Evolutionary conservation across 2,329 filamentous ascomycete genomes (phyloP).

Genomic region (Pseudogymnoascus sp.): DNA sequence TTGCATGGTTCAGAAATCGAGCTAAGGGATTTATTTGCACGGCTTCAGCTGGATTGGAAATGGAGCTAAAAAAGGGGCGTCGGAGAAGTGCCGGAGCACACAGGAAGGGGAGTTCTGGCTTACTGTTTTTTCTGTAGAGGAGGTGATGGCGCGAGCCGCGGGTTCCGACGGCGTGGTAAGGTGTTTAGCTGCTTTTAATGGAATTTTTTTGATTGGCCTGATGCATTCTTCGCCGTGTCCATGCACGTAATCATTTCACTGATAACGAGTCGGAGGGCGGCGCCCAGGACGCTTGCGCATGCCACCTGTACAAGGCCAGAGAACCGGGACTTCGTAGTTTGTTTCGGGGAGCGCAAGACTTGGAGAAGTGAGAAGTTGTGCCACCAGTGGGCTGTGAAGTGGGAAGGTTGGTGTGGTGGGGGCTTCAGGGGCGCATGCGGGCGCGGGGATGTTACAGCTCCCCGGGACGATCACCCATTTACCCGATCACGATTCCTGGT

Average conservation of each 20-base stretch:
- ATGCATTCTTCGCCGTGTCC: background rate
- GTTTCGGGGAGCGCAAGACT: background rate
- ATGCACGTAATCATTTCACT: background rate
- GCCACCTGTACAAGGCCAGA: background rate
- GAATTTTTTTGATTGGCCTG: background rate
- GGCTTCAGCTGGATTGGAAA: background rate
- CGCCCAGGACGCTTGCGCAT: background rate
- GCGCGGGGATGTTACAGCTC: background rate
- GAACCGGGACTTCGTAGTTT: background rate
- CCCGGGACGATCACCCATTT: background rate
- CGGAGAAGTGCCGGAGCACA: background rate
- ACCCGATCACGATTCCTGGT: background rate
- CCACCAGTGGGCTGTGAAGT: background rate
- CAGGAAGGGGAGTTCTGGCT: background rate
- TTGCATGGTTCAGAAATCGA: constrained; percentile 5
- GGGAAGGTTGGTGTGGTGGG: background rate
- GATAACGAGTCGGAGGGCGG: background rate
- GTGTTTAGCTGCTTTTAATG: background rate
- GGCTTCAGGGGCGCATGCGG: background rate
- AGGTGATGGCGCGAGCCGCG: background rate
- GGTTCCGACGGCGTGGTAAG: constrained; percentile 4
- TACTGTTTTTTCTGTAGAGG: background rate
- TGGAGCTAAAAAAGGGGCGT: background rate
- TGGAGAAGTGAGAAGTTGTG: background rate
- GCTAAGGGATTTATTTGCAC: background rate